Evolutionary conservation across 2,329 filamentous ascomycete species (phyloP), one percentile per base, ranked within the genome.

Genomic region (Zymoseptoria crescenta): DNA sequence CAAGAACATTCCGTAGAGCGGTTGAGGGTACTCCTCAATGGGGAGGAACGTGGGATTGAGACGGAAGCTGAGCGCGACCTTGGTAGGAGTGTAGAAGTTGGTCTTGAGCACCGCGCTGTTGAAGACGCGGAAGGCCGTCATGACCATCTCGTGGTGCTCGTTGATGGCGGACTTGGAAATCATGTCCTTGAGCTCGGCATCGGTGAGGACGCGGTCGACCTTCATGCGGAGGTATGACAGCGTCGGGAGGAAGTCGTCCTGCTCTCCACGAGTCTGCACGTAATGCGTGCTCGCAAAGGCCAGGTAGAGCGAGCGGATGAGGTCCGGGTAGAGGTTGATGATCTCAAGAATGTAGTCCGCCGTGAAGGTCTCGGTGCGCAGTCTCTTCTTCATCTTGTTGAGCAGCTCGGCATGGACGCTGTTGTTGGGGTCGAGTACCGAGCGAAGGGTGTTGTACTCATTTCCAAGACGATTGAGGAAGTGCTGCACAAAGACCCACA

Each of bases 331-430:
- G 55, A 87, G 87, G 73, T 87, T 86, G 76, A 99, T 96, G 73
- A 99, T 97, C 77, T 99, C 93, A 28, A 93, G 85, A 68, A 99
- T 97, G 78, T 99, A 99, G 71, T 96, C 93, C 4, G 94, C 89
- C 0, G 94, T 99, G 75, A 99, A 99, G 0, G 94, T 99, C 78
- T 99, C 94, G 0, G 89, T 94, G 70, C 94, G 88, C 61, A 99
- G 83, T 69, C 94, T 87, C 68, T 92, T 91, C 85, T 99, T 99
- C 70, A 99, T 84, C 79, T 95, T 97, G 29, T 89, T 88, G 41
- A 99, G 82, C 60, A 96, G 82, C 69, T 94, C 91, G 19, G 88
- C 89, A 69, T 97, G 91, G 1, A 85, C 83, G 67, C 87, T 94
- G 76, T 96, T 95, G 71, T 84, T 87, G 27, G 82, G 71, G 71